A percentile compares a stretch with the other conserved stretches of the same genome.
Conservation (phyloP, 768 basidiomycete species). For the Trametes elegans region DNA sequence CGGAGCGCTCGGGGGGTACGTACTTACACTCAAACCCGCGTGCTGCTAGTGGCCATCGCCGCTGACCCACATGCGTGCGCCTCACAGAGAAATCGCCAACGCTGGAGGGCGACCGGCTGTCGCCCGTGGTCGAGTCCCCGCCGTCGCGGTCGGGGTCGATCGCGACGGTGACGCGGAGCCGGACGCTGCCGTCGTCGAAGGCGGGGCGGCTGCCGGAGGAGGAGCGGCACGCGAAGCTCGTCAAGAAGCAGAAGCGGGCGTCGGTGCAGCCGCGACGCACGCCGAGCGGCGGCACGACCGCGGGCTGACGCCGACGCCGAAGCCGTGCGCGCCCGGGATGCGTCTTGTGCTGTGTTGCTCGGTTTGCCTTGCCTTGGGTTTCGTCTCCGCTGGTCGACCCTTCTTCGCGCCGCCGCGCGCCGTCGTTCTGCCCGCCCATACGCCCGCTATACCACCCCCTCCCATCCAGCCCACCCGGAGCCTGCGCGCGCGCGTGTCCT, state of each 20-base stretch:
- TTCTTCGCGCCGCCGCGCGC: background rate
- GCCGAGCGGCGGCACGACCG: conserved; percentile 8
- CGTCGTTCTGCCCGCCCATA: background rate
- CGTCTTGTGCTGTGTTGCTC: background rate
- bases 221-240: conserved; percentile 37
- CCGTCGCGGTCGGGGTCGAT: conserved; percentile 29
- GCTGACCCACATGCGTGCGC: background rate
- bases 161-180: conserved; percentile 54
- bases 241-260: conserved; percentile 52
- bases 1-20: conserved; percentile 37
- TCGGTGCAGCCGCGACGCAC: conserved; percentile 37
- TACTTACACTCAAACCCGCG: background rate
- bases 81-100: conserved; percentile 30
- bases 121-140: conserved; percentile 49
- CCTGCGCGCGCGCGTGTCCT: background rate
- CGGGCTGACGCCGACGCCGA: conserved; percentile 1
- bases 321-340: background rate
- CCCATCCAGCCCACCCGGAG: background rate
- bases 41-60: background rate
- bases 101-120: conserved; percentile 34
- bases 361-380: background rate
- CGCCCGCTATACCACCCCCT: background rate
- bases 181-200: conserved; percentile 56
- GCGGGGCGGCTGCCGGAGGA: conserved; percentile 33
- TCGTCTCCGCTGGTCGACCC: background rate